phyloP scores from a whole-genome alignment of 768 basidiomycete genomes.

The Agaricus sinodeliciosus region DNA sequence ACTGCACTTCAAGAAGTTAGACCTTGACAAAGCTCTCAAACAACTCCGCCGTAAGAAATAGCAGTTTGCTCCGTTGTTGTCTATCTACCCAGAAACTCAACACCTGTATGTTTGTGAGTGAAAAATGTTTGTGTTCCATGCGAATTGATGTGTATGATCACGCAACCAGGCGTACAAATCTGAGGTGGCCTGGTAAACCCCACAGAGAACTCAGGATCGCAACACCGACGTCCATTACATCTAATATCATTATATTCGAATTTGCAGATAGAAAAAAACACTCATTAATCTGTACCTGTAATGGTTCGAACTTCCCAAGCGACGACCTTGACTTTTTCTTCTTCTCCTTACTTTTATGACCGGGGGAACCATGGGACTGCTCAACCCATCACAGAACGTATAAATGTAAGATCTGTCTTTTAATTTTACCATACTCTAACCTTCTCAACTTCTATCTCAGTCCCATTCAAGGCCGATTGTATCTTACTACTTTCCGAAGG shows the following conservation, averaged over 20 bases:
- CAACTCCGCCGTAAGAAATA: neutral
- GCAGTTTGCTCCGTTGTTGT: neutral
- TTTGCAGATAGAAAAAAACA: neutral
- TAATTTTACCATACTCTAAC: neutral
- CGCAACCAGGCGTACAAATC: neutral
- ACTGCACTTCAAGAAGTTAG: neutral
- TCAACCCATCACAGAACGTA: slow-evolving; percentile 72
- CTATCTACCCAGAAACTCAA: neutral
- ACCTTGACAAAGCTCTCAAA: neutral
- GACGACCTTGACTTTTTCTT: slow-evolving; percentile 55
- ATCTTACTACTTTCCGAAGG: slow-evolving; percentile 94
- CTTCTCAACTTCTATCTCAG: slow-evolving; percentile 12
- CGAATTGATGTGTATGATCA: neutral
- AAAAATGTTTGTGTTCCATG: neutral
- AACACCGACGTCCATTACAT: too few relatives aligned
- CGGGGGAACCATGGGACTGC: slow-evolving; percentile 65
- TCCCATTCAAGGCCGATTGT: slow-evolving; percentile 86
- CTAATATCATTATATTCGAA: neutral
- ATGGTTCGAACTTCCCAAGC: slow-evolving; percentile 44
- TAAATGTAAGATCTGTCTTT: slow-evolving; percentile 48
- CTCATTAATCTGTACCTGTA: too few relatives aligned
- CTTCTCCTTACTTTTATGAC: slow-evolving; percentile 70
- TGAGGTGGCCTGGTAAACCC: too few relatives aligned
- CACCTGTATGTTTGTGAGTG: neutral
- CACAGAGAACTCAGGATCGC: too few relatives aligned